phyloP scores from a whole-genome alignment of 768 basidiomycete species.

The Wakefieldia striispora region DNA sequence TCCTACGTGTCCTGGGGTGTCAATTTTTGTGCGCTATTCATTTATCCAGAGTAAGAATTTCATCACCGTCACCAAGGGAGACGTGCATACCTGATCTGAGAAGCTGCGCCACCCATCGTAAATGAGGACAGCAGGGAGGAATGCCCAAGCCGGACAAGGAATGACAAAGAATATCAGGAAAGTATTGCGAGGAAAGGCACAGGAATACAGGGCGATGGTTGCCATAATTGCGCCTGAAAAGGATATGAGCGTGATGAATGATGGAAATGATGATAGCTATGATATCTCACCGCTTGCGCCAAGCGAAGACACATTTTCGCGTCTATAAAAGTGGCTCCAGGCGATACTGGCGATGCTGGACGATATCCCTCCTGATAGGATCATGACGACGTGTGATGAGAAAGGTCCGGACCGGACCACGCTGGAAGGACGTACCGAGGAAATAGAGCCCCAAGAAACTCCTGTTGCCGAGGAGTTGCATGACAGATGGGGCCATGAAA shows the following conservation, averaged over 20 bases:
- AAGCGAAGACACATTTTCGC: constrained; percentile 37
- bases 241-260: constrained; percentile 1
- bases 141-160: constrained; percentile 77
- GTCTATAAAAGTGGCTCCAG: constrained; percentile 43
- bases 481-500: constrained; percentile 69
- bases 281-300: constrained; percentile 70
- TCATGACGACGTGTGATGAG: background rate
- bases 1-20: constrained; percentile 68
- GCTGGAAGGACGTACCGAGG: constrained; percentile 44
- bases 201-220: constrained; percentile 69
- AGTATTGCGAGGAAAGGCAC: constrained; percentile 59
- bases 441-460: constrained; percentile 74
- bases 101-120: constrained; percentile 36
- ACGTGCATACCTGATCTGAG: constrained; percentile 35
- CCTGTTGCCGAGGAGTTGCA: constrained; percentile 60
- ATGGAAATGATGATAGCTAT: too few relatives aligned
- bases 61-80: background rate
- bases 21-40: constrained; percentile 48
- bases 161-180: constrained; percentile 75
- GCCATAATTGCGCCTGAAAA: constrained; percentile 67
- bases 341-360: constrained; percentile 47
- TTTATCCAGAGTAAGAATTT: background rate
- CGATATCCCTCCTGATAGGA: constrained; percentile 54
- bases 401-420: background rate
- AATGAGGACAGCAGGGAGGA: constrained; percentile 57